Conservation (phyloP, 768 basidiomycete species). For the Tricholoma matsutake region DNA sequence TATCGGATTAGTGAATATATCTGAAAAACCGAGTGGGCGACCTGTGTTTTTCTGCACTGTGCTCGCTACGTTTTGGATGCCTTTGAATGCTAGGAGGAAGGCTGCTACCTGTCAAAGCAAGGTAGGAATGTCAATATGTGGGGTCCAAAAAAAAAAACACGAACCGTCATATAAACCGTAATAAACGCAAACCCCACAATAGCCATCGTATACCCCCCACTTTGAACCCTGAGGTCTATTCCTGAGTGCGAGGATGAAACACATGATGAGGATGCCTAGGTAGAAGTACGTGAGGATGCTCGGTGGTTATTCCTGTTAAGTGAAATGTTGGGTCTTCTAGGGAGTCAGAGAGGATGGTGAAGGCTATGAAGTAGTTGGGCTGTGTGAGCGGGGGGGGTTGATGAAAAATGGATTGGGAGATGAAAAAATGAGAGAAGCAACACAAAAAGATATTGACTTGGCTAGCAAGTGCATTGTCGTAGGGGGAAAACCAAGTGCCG, state of each 20-base stretch:
- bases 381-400: too few relatives aligned
- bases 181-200: conserved; percentile 87
- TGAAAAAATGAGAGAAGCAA: too few relatives aligned
- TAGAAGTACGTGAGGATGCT: conserved; percentile 83
- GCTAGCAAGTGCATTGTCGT: too few relatives aligned
- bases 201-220: conserved; percentile 79
- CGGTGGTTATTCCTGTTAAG: conserved; percentile 58
- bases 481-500: too few relatives aligned
- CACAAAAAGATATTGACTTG: too few relatives aligned
- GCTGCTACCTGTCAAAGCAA: conserved; percentile 53
- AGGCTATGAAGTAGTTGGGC: conserved; percentile 93
- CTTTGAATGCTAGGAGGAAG: conserved; percentile 81
- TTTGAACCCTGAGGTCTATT: conserved; percentile 92
- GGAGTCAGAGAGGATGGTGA: conserved; percentile 70
- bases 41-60: conserved; percentile 25
- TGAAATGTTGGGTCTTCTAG: conserved; percentile 64
- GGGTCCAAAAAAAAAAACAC: conserved; percentile 12
- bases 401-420: too few relatives aligned
- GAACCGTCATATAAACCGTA: conserved; percentile 94
- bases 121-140: too few relatives aligned
- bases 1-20: conserved; percentile 73
- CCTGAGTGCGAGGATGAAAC: conserved; percentile 84
- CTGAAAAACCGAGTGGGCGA: conserved; percentile 46
- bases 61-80: conserved; percentile 57
- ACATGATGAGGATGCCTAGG: conserved; percentile 80